Conservation (phyloP, 495 filamentous ascomycete species). For the Astrothelium subdiscretum region DNA sequence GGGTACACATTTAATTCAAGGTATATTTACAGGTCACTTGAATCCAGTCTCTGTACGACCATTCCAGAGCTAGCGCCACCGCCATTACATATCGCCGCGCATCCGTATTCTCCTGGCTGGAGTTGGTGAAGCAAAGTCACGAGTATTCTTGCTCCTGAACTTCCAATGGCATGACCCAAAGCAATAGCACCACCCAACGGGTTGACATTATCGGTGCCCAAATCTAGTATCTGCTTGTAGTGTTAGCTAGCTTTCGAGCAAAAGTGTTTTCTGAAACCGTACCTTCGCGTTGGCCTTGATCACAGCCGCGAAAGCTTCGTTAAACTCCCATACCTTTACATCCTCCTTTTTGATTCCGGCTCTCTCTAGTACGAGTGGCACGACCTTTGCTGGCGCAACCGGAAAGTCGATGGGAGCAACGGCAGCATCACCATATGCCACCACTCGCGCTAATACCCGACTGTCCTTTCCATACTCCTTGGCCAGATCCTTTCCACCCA, state of each 20-base stretch:
- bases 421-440: conserved; percentile 79
- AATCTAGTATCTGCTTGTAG: conserved; percentile 54
- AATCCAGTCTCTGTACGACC: conserved; percentile 77
- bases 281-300: conserved; percentile 92
- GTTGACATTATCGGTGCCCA: conserved; percentile 71
- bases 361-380: conserved; percentile 76
- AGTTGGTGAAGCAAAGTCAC: conserved; percentile 84
- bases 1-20: too few relatives aligned
- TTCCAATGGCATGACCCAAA: conserved; percentile 87
- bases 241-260: not conserved
- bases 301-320: conserved; percentile 93
- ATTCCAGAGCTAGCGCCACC: conserved; percentile 86
- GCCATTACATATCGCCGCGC: conserved; percentile 93
- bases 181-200: conserved; percentile 84
- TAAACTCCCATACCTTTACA: conserved; percentile 93
- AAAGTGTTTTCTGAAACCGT: conserved; percentile 14
- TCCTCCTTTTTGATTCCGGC: conserved; percentile 83
- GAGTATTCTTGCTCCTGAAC: conserved; percentile 86
- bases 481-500: conserved; percentile 66
- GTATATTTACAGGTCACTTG: conserved; percentile 13
- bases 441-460: conserved; percentile 72
- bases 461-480: conserved; percentile 59
- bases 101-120: conserved; percentile 82
- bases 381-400: conserved; percentile 80
- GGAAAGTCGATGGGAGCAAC: conserved; percentile 94